Base-by-base conservation (phyloP, 768 basidiomycete genomes). In the Podaxis sp. region DNA sequence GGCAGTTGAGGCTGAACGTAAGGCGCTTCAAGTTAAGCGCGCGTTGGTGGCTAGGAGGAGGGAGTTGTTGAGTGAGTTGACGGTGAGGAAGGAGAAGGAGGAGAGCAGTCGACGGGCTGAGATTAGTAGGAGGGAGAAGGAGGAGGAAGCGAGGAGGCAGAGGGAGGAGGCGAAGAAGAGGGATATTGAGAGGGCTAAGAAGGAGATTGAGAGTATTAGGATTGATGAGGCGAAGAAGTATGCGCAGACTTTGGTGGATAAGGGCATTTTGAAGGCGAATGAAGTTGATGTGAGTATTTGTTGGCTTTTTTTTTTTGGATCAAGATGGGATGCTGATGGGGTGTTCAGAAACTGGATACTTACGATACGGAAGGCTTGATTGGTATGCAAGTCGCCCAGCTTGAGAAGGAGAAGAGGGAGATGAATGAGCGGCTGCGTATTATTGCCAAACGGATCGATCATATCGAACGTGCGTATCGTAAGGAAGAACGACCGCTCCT, bases 391-490 rank as follows among this genome's bases (percentile, higher is more conserved):
- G 94, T 97, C 40, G 89, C 94, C 66, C 94, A 98, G 71, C 82
- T 98, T 50, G 97, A 97, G 78, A 97, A 96, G 78, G 96, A 98
- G 78, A 96, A 95, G 82, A 89, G 86, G 69, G 91, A 94, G 67
- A 79, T 93, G 66, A 83, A 82, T 61, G 91, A 94, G 68, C 85
- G 90, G 22, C 81, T 96, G 53, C 88, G 94, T 24, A 85, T 96
- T 66, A 82, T 89, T 49, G 73, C 87, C 40, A 98, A 98, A 77
- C 90, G 95, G 25, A 85, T 98, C 68, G 97, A 98, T 71, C 96
- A 99, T 76, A 73, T 91, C 72, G 96, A 98, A 76, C 93, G 95
- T 58, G 95, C 96, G 0, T 92, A 89, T 77, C 90, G 96, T 67
- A 94, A 94, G 74, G 95, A 94, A 54, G 96, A 98, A 72, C 84